Conservation (phyloP, 2,329 filamentous ascomycete genomes). For the Periconia digitata region DNA sequence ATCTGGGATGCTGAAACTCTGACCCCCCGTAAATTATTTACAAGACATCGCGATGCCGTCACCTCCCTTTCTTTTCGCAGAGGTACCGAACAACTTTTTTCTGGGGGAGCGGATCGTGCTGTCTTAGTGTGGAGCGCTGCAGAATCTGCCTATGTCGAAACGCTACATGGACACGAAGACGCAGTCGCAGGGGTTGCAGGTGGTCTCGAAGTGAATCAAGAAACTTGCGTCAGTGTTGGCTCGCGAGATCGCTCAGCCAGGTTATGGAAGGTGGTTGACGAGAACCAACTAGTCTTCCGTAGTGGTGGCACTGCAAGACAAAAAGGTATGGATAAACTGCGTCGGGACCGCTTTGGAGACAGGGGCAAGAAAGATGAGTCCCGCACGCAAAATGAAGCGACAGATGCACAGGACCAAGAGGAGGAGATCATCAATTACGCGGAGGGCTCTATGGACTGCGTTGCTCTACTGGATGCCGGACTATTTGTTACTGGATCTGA, state of each 20-base stretch:
- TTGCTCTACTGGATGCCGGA: constrained; percentile 85
- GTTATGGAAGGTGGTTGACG: constrained; percentile 94
- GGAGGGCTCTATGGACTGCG: constrained; percentile 87
- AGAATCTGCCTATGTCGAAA: constrained; percentile 91
- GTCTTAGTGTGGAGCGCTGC: constrained; percentile 95
- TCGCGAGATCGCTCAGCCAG: constrained; percentile 88
- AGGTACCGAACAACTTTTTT: constrained; percentile 88
- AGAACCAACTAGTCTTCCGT: constrained; percentile 92
- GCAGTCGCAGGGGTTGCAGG: constrained; percentile 77
- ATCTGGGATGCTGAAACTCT: constrained; percentile 84
- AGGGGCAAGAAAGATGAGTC: constrained; percentile 45
- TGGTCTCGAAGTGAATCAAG: constrained; percentile 64
- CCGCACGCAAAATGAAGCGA: constrained; percentile 50
- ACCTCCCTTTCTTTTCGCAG: constrained; percentile 83
- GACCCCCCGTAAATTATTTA: constrained; percentile 78
- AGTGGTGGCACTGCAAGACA: constrained; percentile 64
- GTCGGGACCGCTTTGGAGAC: constrained; percentile 38
- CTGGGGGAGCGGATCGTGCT: constrained; percentile 84
- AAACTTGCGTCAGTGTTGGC: constrained; percentile 88
- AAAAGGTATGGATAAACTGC: constrained; percentile 42
- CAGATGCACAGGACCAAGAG: constrained; percentile 44
- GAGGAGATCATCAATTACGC: constrained; percentile 51
- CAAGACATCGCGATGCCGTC: constrained; percentile 87
- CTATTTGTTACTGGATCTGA: constrained; percentile 93
- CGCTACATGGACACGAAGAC: constrained; percentile 94